These are phyloP conservation scores for Pestalotiopsis sp. DNA, from an alignment of 2,329 filamentous ascomycete genomes.

Conservation along the genomic window DNA sequence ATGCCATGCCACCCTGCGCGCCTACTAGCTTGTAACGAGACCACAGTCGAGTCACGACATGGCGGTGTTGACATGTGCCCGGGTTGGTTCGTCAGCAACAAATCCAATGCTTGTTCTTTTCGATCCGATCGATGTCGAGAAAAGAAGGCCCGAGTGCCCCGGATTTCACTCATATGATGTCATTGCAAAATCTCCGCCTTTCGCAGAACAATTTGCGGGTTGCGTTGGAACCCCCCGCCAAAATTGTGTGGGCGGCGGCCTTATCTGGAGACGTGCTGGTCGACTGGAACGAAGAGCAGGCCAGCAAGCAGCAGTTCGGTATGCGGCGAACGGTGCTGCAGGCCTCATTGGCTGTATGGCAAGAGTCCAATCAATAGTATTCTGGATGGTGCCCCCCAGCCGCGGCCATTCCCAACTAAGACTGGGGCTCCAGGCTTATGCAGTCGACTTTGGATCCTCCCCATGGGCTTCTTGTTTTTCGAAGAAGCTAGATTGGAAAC, in stretches of 20 bases:
- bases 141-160: constrained; percentile 7
- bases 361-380: background rate
- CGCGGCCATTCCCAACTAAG: constrained; percentile 4
- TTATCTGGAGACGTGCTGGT: background rate
- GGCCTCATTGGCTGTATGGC: background rate
- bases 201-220: background rate
- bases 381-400: background rate
- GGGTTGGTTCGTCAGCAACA: constrained; percentile 8
- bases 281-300: background rate
- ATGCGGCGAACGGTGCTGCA: background rate
- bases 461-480: constrained; percentile 3
- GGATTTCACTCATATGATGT: constrained; percentile 10
- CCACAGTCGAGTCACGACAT: constrained; percentile 6
- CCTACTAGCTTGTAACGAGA: background rate
- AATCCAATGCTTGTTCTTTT: background rate
- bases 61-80: constrained; percentile 5
- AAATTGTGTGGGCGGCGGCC: background rate
- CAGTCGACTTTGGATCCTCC: constrained; percentile 4
- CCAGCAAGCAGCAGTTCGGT: background rate
- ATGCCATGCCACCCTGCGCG: background rate
- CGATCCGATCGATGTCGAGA: background rate
- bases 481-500: background rate
- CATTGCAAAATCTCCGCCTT: constrained; percentile 3
- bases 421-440: constrained; percentile 2
- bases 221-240: background rate